These are phyloP conservation scores for Cyberlindnera maritima DNA, from an alignment of 805 yeast species.

Conservation along the genomic window DNA sequence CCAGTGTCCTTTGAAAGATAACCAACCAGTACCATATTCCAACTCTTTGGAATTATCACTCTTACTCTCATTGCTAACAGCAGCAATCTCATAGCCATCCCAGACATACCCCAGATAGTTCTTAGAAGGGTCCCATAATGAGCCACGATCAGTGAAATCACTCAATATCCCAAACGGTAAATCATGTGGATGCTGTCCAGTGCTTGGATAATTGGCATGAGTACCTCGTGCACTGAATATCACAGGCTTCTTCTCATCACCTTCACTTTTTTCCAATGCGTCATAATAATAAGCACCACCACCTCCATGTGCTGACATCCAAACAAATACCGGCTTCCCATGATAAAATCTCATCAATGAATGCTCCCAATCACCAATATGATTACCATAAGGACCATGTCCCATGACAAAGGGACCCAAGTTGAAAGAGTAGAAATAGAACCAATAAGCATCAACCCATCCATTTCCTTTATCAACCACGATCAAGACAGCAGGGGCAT, in stretches of 20 bases:
- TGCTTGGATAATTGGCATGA: constrained; percentile 95
- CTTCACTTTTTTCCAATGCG: constrained; percentile 54
- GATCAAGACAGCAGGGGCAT: constrained; percentile 79
- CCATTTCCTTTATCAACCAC: constrained; percentile 93
- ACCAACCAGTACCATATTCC: constrained; percentile 52
- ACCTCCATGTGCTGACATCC: constrained; percentile 99
- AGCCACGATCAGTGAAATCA: constrained; percentile 94
- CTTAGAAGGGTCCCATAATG: constrained; percentile 88
- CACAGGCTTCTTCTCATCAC: constrained; percentile 53
- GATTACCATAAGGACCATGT: constrained; percentile 94
- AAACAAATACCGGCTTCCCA: constrained; percentile 76
- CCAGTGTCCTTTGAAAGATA: constrained; percentile 82
- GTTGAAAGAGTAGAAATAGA: constrained; percentile 90
- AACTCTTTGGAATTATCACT: constrained; percentile 27
- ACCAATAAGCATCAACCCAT: constrained; percentile 95
- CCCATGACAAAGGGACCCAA: constrained; percentile 98
- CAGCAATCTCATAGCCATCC: constrained; percentile 54
- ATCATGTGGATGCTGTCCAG: constrained; percentile 95
- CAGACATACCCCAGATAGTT: constrained; percentile 81
- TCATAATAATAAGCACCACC: constrained; percentile 84
- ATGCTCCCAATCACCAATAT: constrained; percentile 98
- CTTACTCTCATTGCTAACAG: constrained; percentile 31
- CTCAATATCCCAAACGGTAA: constrained; percentile 86
- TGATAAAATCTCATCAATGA: constrained; percentile 78
- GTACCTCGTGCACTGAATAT: constrained; percentile 93